A percentile compares a stretch with the other conserved stretches of the same genome.
phyloP scores from a whole-genome alignment of 768 basidiomycete genomes.

The Boletellus emodensis region DNA sequence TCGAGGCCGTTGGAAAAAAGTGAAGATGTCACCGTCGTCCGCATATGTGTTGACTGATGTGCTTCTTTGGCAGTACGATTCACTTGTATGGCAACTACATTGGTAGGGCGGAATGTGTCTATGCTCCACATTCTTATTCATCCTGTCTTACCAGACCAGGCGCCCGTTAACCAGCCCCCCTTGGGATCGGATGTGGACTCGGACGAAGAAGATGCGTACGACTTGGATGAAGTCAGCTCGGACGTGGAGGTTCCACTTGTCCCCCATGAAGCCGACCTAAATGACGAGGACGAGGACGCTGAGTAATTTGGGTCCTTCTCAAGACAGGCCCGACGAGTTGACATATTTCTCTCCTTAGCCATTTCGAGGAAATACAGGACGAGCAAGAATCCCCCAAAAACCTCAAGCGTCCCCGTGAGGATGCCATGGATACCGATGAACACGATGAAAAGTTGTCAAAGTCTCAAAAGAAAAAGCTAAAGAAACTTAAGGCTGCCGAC shows the following conservation, averaged over 20 bases:
- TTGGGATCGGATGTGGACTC: constrained; percentile 49
- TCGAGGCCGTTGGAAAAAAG: constrained; percentile 83
- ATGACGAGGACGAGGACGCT: constrained; percentile 39
- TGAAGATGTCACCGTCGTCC: constrained; percentile 29
- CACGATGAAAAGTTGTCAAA: constrained; percentile 42
- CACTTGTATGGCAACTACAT: constrained; percentile 86
- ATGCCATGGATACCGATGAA: constrained; percentile 42
- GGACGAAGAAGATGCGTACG: constrained; percentile 50
- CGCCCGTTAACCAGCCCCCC: constrained; percentile 45
- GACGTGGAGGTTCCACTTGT: constrained; percentile 81
- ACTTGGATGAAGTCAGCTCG: constrained; percentile 74
- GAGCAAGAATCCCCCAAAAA: constrained; percentile 34
- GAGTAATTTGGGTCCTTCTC: constrained; percentile 34
- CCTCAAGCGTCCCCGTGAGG: constrained; percentile 71
- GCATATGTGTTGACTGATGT: constrained; percentile 4
- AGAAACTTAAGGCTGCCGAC: constrained; percentile 70
- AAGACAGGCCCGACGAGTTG: not conserved
- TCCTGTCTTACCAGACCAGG: constrained; percentile 45
- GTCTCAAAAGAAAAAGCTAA: constrained; percentile 57
- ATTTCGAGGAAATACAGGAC: constrained; percentile 68
- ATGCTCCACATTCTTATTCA: not conserved
- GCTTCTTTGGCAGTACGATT: constrained; percentile 46
- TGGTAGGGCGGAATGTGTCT: constrained; percentile 36
- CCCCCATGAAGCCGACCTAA: constrained; percentile 54
- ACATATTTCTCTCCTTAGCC: constrained; percentile 29